phyloP scores from a whole-genome alignment of 2,329 filamentous ascomycete species.

The Claviceps citrina region DNA sequence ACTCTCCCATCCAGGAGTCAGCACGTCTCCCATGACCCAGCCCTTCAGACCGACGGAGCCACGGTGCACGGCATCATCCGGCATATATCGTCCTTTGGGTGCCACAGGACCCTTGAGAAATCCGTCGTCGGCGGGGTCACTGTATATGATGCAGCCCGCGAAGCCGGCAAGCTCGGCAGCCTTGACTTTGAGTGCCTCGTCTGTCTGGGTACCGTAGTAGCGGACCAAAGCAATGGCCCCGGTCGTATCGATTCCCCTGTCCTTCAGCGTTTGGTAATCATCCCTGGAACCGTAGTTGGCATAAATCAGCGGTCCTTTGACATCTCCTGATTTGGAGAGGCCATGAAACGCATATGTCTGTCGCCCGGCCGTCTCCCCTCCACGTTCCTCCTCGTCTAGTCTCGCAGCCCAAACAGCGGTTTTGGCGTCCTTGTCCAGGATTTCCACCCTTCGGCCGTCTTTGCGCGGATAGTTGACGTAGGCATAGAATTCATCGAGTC shows the following conservation, averaged over 20 bases:
- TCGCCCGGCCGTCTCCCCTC: conserved; percentile 43
- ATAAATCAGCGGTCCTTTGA: conserved; percentile 74
- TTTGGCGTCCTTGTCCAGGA: conserved; percentile 51
- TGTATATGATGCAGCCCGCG: conserved; percentile 80
- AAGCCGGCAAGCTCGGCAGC: conserved; percentile 78
- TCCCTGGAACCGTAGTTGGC: conserved; percentile 79
- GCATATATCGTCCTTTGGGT: conserved; percentile 67
- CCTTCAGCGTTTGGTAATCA: conserved; percentile 61
- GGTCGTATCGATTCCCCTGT: conserved; percentile 56
- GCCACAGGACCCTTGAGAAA: conserved; percentile 57
- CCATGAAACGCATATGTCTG: conserved; percentile 77
- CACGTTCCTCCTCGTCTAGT: conserved; percentile 63
- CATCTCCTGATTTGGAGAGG: conserved; percentile 73
- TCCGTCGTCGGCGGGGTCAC: conserved; percentile 73
- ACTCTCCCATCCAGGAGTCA: conserved; percentile 77
- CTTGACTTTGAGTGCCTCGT: conserved; percentile 71
- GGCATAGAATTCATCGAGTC: conserved; percentile 65
- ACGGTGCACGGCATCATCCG: conserved; percentile 66
- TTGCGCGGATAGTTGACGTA: conserved; percentile 82
- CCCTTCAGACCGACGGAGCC: conserved; percentile 67
- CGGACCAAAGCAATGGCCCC: conserved; percentile 75
- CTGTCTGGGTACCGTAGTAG: conserved; percentile 58
- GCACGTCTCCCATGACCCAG: conserved; percentile 77
- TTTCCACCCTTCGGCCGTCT: conserved; percentile 64
- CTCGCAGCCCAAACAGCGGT: conserved; percentile 59